A percentile compares a stretch with the other conserved stretches of the same genome.
phyloP scores from a whole-genome alignment of 139 green algal species.

The Closterium sp. region DNA sequence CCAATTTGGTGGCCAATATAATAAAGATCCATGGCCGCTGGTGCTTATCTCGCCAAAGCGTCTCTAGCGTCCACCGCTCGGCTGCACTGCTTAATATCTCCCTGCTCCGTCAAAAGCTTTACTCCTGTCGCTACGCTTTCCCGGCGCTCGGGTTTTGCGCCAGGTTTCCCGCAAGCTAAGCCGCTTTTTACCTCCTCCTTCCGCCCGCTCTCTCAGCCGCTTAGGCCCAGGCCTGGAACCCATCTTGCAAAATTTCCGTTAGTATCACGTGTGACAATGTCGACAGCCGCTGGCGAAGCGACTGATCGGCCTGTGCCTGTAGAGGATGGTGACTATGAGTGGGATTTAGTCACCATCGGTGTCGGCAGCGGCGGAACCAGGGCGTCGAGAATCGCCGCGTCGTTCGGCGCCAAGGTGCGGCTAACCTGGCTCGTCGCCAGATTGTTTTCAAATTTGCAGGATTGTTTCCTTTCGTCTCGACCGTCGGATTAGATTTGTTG shows the following conservation, averaged over 20 bases:
- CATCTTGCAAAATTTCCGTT: background rate
- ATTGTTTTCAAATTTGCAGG: background rate
- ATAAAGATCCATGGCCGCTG: background rate
- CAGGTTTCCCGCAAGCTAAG: background rate
- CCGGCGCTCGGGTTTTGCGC: background rate
- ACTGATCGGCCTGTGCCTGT: background rate
- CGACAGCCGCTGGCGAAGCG: background rate
- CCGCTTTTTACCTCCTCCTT: background rate
- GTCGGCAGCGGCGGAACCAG: constrained; percentile 84
- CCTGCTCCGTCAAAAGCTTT: background rate
- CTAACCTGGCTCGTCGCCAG: background rate
- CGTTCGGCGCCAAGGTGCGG: constrained; percentile 74
- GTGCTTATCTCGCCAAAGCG: background rate
- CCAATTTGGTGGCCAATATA: background rate
- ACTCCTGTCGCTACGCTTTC: background rate
- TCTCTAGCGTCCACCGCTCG: background rate
- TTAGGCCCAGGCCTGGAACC: background rate
- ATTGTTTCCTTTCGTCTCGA: background rate
- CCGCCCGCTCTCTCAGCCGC: background rate
- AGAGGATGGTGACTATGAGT: constrained; percentile 56
- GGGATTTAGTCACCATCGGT: constrained; percentile 89
- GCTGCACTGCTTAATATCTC: background rate
- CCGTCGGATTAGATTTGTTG: background rate
- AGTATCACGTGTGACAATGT: background rate
- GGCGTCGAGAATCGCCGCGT: constrained; percentile 65